Evolutionary conservation across 2,329 filamentous ascomycete species (phyloP).

Genomic region (Bipolaris bicolor): DNA sequence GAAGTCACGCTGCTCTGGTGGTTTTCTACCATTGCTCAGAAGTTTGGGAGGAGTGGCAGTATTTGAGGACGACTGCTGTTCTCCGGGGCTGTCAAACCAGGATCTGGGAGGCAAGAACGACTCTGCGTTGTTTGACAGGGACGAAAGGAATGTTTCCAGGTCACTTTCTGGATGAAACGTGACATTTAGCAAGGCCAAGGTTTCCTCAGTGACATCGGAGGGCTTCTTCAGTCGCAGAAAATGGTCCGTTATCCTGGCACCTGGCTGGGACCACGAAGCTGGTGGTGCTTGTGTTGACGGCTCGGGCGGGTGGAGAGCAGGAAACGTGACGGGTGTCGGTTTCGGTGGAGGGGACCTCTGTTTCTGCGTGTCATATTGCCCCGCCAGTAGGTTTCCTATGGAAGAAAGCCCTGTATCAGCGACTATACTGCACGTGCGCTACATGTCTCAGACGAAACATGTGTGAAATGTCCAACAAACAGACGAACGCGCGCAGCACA

Average conservation of each 20-base stretch:
- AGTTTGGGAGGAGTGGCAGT: slow-evolving; percentile 35
- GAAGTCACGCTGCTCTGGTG: slow-evolving; percentile 57
- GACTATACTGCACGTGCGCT: slow-evolving; percentile 34
- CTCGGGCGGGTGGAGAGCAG: slow-evolving; percentile 51
- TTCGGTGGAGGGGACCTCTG: slow-evolving; percentile 56
- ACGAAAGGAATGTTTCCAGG: slow-evolving; percentile 50
- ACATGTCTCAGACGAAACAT: slow-evolving; percentile 35
- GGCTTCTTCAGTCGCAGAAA: slow-evolving; percentile 52
- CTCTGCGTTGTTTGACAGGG: slow-evolving; percentile 39
- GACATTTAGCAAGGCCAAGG: slow-evolving; percentile 53
- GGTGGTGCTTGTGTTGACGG: slow-evolving; percentile 33
- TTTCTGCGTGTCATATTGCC: slow-evolving; percentile 48
- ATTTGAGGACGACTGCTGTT: slow-evolving; percentile 34
- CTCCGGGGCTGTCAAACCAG: slow-evolving; percentile 40
- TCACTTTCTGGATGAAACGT: slow-evolving; percentile 45
- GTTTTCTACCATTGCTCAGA: slow-evolving; percentile 57
- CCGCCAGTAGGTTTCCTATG: slow-evolving; percentile 47
- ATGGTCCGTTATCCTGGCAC: slow-evolving; percentile 53
- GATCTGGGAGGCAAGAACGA: slow-evolving; percentile 49
- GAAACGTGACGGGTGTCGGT: slow-evolving; percentile 61
- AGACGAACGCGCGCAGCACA: slow-evolving; percentile 14
- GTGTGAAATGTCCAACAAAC: slow-evolving; percentile 27
- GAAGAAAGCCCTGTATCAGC: slow-evolving; percentile 35
- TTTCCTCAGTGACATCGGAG: slow-evolving; percentile 49
- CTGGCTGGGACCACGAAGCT: slow-evolving; percentile 43